These are phyloP conservation scores for Aspergillaceae sp. DNA, from an alignment of 2,329 filamentous ascomycete species.

Conservation along the genomic window DNA sequence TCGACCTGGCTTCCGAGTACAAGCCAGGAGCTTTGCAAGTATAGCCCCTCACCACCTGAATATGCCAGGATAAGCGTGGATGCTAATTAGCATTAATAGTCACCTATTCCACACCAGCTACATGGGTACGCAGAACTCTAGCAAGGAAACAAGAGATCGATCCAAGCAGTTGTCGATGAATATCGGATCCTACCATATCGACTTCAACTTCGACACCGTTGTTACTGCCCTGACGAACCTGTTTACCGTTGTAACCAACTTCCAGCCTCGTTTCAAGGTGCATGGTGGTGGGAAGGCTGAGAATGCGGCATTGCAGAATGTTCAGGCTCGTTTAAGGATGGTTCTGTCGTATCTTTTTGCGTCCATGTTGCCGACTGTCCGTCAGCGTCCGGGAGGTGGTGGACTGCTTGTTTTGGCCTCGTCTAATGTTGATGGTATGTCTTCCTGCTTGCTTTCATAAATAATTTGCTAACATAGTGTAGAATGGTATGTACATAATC, in stretches of 20 bases:
- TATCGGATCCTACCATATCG: constrained; percentile 66
- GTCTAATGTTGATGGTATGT: constrained; percentile 52
- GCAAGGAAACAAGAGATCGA: constrained; percentile 56
- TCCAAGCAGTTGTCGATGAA: constrained; percentile 50
- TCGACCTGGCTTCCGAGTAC: constrained; percentile 46
- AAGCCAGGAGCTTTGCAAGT: constrained; percentile 51
- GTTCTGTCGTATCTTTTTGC: constrained; percentile 57
- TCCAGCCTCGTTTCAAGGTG: constrained; percentile 54
- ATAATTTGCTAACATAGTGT: constrained; percentile 3
- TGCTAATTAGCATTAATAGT: constrained; percentile 7
- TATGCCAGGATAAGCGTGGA: background rate
- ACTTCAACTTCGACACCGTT: constrained; percentile 64
- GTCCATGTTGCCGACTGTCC: constrained; percentile 53
- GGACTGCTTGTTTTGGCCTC: constrained; percentile 57
- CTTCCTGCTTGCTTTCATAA: background rate
- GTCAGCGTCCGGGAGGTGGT: constrained; percentile 49
- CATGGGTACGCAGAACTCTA: constrained; percentile 63
- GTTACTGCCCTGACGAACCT: constrained; percentile 54
- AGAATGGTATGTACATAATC: constrained; percentile 19
- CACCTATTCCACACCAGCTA: constrained; percentile 56
- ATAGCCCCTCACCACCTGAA: constrained; percentile 1
- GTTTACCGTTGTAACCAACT: constrained; percentile 50
- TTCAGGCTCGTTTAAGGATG: constrained; percentile 60
- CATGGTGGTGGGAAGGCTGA: constrained; percentile 55
- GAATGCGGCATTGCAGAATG: constrained; percentile 59